Base-by-base conservation (phyloP, 1,284 basidiomycete genomes). In the Wolfiporia cocos region DNA sequence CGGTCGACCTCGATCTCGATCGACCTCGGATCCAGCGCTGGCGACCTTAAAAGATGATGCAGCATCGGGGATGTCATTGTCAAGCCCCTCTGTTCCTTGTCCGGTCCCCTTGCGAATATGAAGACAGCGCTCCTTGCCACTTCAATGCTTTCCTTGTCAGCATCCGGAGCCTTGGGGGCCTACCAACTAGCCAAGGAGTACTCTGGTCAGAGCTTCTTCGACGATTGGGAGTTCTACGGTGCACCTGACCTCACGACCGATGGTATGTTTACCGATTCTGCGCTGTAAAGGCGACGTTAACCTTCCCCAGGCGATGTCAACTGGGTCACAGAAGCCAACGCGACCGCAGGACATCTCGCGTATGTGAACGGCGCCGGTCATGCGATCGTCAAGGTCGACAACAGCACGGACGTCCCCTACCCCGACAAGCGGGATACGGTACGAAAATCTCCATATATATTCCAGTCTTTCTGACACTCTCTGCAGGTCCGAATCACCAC, bases 311-410 rank as follows among this genome's bases (percentile, higher is more conserved):
- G 77, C 33, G 73, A 80, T 48, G 71, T 71, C 2, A 65, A 59
- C 36, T 79, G 69, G 66, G 64, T 77, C 7, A 62, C 65, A 49
- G 48, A 64, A 48, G 56, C 65, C 19, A 67, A 70, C 42, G 78
- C 79, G 9, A 64, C 63, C 21, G 49, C 56, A 23, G 61, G 69
- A 47, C 57, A 68, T 3, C 64, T 85, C n/a, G 76, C 77, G 12
- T 79, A 76, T 48, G 62, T 81, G 39, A 76, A 77, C 47, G 48
- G 43, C 42, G 67, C 67, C 0, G 70, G 76, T 9, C 68, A 75
- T 45, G 75, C 71, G 4, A 73, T 85, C 48, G 65, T 84, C 51
- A 74, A 68, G 49, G 78, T 81, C 19, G 78, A 82, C 57, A 78
- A 81, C 53, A 63, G 62, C 18, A 66, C 68, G 20, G 66, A 68